Percentiles rank a stretch among this genome's conserved stretches.
These are phyloP conservation scores for Leishmania tarentolae DNA, from an alignment of 208 protist genomes.

Conservation along the genomic window DNA sequence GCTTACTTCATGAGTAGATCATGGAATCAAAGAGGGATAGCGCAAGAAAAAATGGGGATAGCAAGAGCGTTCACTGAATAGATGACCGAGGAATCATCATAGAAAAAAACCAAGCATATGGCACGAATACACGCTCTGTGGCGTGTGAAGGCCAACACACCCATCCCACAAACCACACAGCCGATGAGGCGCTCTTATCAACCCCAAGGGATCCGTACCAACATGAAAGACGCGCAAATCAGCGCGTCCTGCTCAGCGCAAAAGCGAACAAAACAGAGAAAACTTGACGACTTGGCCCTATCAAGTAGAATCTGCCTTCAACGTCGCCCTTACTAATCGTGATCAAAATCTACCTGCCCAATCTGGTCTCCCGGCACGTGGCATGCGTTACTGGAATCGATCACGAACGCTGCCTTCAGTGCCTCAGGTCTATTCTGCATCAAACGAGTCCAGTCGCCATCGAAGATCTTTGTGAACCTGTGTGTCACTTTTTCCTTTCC, in stretches of 20 bases:
- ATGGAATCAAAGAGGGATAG: background rate
- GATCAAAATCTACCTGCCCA: constrained; percentile 39
- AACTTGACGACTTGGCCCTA: background rate
- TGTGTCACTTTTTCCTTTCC: constrained; percentile 50
- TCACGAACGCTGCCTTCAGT: constrained; percentile 58
- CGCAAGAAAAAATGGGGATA: background rate
- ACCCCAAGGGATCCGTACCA: background rate
- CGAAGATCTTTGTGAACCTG: constrained; percentile 60
- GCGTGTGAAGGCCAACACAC: background rate
- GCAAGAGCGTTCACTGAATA: background rate
- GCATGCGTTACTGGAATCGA: constrained; percentile 67
- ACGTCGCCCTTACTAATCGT: constrained; percentile 19
- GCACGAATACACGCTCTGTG: background rate
- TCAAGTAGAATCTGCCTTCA: background rate
- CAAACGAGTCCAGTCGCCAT: constrained; percentile 62
- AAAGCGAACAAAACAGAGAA: background rate
- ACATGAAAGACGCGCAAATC: background rate
- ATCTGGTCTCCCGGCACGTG: constrained; percentile 69
- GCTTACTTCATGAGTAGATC: background rate
- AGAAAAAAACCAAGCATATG: background rate
- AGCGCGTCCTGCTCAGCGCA: background rate
- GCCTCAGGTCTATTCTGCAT: constrained; percentile 54
- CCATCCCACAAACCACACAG: background rate
- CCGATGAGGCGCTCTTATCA: background rate
- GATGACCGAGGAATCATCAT: background rate